These are phyloP conservation scores for Plenodomus lindquistii DNA, from an alignment of 2,329 filamentous ascomycete genomes.

Conservation along the genomic window DNA sequence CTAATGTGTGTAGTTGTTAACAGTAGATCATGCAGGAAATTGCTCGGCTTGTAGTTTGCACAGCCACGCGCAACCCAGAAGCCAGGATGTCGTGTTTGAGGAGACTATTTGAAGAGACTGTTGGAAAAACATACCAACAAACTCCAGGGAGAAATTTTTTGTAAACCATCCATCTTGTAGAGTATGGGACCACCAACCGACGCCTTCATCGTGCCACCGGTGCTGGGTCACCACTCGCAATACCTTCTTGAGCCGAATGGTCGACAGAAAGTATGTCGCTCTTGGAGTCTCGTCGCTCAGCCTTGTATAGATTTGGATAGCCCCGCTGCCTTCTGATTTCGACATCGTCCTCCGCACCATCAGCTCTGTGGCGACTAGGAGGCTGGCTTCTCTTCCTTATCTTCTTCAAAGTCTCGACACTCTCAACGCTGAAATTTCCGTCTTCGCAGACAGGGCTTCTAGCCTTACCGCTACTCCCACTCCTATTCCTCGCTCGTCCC, in stretches of 20 bases:
- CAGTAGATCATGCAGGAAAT: no score
- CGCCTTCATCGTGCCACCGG: no score
- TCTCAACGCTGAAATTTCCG: conserved; percentile 22
- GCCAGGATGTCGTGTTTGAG: no score
- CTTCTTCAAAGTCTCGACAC: conserved; percentile 28
- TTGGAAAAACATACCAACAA: no score
- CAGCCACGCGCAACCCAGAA: background rate
- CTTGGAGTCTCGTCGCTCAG: conserved; percentile 23
- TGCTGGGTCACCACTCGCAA: background rate
- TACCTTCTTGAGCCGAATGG: background rate
- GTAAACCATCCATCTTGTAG: no score
- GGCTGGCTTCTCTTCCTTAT: conserved; percentile 41
- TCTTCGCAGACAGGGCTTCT: conserved; percentile 28
- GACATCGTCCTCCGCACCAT: conserved; percentile 17
- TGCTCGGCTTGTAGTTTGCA: background rate
- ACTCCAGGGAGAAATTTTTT: no score
- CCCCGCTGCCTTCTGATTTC: conserved; percentile 45
- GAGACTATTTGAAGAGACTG: no score
- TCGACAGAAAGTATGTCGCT: background rate
- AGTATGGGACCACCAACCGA: no score
- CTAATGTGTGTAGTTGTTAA: no score
- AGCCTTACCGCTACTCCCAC: conserved; percentile 21
- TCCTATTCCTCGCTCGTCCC: conserved; percentile 35
- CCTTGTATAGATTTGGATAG: conserved; percentile 37
- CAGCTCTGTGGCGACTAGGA: conserved; percentile 36